Base-by-base conservation (phyloP, 768 basidiomycete species). In the Suillus hirtellus region DNA sequence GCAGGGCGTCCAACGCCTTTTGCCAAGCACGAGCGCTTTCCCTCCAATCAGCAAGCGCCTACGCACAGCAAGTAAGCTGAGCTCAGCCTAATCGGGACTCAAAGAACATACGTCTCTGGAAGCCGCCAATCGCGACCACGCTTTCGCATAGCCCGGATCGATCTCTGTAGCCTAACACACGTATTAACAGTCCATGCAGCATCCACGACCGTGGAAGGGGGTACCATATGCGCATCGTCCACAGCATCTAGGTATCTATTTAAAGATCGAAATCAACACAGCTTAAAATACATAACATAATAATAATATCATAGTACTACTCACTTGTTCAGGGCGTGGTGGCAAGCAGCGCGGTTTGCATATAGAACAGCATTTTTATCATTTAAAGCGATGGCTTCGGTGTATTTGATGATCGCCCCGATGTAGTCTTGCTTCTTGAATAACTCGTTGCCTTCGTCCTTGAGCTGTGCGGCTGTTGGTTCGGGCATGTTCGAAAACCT, bases 341-440 rank as follows among this genome's bases (percentile, higher is more conserved):
- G 69, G 59, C 75, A 75, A n/a, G 81, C 82, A 3, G 82, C 80
- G 17, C 81, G 78, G 67, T 83, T 84, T 27, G 78, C 75, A 64
- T 77, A 81, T 19, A 82, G 69, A 5, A 83, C 68, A 0, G 80
- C 77, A 65, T 81, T 80, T 21, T 69, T 67, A 10, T 73, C 73
- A 42, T 79, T 74, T 61, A 72, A 69, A 56, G 72, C 72, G 65
- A 83, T 80, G 11, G 80, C 82, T 54, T 77, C 73, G 1, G 78
- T 72, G 65, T 81, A 83, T 61, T 80, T 81, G 8, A 70, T 59
- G 61, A 76, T 74, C 7, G 80, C 81, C 6, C 67, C 73, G 19
- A 63, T 58, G 63, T 75, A 80, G 34, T 78, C 65, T 40, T 76
- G 70, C 60, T 74, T 69, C 12, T 67, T 64, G 64, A 77, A 77